These are phyloP conservation scores for Plasmodium vivax DNA, from an alignment of 169 alveolate genomes.

Conservation along the genomic window DNA sequence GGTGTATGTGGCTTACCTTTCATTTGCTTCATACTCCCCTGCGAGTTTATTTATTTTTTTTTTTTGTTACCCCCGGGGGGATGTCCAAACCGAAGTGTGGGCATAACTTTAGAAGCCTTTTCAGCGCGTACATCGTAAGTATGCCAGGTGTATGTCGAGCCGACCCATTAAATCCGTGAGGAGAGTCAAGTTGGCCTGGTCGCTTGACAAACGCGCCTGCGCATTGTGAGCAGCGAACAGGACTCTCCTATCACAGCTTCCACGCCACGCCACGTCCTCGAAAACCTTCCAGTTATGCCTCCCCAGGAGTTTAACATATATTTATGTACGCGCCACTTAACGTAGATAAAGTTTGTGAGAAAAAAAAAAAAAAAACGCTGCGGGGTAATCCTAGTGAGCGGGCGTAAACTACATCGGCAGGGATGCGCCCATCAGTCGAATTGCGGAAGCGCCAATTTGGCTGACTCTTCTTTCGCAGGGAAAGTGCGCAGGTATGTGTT, in stretches of 20 bases:
- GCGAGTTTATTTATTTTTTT: too few species aligned
- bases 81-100: neutral
- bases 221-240: neutral
- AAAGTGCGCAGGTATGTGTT: neutral
- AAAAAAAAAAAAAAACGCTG: neutral
- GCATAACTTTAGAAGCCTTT: neutral
- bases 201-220: neutral
- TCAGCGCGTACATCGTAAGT: neutral
- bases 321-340: neutral
- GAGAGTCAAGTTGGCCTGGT: neutral
- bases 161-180: neutral
- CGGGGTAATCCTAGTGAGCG: neutral
- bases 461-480: neutral
- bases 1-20: neutral
- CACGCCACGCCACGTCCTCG: neutral
- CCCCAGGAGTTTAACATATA: neutral
- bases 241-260: neutral
- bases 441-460: neutral
- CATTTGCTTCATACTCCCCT: neutral
- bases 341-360: neutral
- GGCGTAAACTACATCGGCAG: neutral
- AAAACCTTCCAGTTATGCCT: neutral
- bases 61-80: neutral
- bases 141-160: neutral
- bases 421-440: neutral